Conservation (phyloP, 257 asterid genomes). For the Rubia yunnanensis region DNA sequence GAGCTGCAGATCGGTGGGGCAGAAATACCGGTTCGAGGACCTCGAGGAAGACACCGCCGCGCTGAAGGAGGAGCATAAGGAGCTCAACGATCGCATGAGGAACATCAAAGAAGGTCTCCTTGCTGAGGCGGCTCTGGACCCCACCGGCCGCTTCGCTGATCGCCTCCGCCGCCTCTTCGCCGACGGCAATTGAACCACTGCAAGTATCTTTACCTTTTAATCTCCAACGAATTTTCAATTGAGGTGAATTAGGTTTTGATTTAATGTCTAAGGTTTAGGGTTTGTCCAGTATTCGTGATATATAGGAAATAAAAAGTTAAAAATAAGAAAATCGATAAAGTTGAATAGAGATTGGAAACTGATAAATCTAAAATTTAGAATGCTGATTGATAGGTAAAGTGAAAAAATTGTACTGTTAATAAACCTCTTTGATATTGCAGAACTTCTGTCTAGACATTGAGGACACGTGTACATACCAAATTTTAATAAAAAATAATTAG, state of each 20-base stretch:
- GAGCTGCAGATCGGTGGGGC: constrained; percentile 62
- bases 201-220: not conserved
- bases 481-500: too few species aligned
- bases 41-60: constrained; percentile 47
- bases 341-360: too few species aligned
- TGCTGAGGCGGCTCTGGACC: constrained; percentile 62
- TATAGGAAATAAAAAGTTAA: too few species aligned
- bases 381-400: too few species aligned
- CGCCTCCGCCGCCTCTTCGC: constrained; percentile 67
- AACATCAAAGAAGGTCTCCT: constrained; percentile 58
- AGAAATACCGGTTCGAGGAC: constrained; percentile 62
- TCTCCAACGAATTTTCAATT: not conserved
- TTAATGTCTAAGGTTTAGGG: constrained; percentile 1
- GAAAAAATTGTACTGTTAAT: too few species aligned
- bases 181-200: constrained; percentile 25
- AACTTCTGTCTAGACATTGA: too few species aligned
- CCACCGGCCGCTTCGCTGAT: constrained; percentile 66
- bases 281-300: too few species aligned
- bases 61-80: constrained; percentile 48
- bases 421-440: too few species aligned
- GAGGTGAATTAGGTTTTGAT: not conserved
- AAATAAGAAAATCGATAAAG: too few species aligned
- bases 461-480: too few species aligned
- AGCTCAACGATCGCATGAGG: constrained; percentile 43
- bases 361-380: too few species aligned